Base-by-base conservation (phyloP, 2,329 filamentous ascomycete species). In the Leptodontidium sp. region DNA sequence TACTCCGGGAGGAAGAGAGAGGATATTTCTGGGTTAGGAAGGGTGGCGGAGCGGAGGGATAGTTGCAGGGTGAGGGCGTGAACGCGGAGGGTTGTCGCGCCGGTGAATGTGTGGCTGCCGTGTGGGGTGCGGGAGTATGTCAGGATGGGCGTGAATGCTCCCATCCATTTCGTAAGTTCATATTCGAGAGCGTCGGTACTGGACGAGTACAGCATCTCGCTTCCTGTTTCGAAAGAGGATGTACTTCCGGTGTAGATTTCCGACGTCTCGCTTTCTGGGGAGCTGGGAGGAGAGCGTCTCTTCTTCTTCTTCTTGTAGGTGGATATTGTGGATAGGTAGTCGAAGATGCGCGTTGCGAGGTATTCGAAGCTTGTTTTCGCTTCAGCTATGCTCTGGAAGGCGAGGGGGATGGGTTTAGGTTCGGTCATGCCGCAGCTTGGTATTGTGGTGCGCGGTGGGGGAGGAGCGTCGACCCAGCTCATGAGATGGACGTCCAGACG, bases 91-190 rank as follows among this genome's bases (percentile, higher is more conserved):
- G 65, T 71, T 4, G 63, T 64, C 17, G 70, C 69, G 35, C 62
- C 63, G 9, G 70, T 29, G 40, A 69, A 73, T 15, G 70, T 61
- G 17, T 64, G 32, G 15, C 70, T 65, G 15, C 65, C 68, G 53
- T 64, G 52, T 1, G 67, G 45, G 43, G 61, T 70, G 49, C 64
- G 66, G 32, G 65, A 52, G 57, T 67, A 35, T 12, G 70, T 67
- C n/a, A 74, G 49, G 2, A 74, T 47, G 9, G 70, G 64, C 26
- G 64, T 64, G 26, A 75, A 73, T 38, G 71, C 72, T 55, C 66
- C 63, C 55, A 68, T 62, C 72, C 73, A 75, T 38, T 71, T 61
- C 6, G 43, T 61, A 15, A 75, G 67, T 38, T 74, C 71, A 9
- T 50, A 26, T 47, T 26, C 40, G 24, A 62, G 29, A 7, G 50